Evolutionary conservation across 2,329 filamentous ascomycete genomes (phyloP), one percentile per base, ranked within the genome.

Genomic region (Sporothrix schenckii): DNA sequence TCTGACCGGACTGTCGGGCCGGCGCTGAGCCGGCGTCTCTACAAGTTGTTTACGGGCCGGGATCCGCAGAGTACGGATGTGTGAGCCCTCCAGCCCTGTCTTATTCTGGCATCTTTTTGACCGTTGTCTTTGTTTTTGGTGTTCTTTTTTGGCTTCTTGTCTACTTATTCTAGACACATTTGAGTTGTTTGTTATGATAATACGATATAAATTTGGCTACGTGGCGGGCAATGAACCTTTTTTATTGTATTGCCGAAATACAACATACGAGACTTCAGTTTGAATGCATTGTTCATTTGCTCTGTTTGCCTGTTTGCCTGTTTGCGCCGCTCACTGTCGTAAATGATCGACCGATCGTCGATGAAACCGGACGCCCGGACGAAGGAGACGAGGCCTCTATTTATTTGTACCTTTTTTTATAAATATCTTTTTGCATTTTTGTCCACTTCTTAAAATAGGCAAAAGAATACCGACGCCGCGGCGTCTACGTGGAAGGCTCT

Each of bases 1-100:
- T 85, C 84, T 0, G 87, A 89, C 71, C 79, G 84, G 34, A 80
- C 80, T 1, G 78, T 91, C 11, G 89, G 89, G 1, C 84, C 81
- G 72, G 84, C 87, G 0, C 80, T 89, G 11, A 90, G 88, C 72
- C 83, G 80, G 76, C 82, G 88, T 72, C 77, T 91, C 11, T 81
- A 85, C 74, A 88, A 85, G 75, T 83, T 90, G 1, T 90, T 91
- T 75, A 85, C 83, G 54, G 85, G 85, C 21, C 80, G 75, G 69
- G 87, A 90, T 75, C 83, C 86, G 72, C 77, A 73, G 44, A 88
- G 85, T 75, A 86, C 82, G 34, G 86, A 88, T 79, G 80, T 88
- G 24, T 88, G 73, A 79, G 7, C 21, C 5, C 10, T 16, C n/a
- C 27, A 7, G 6, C 3, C 39, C 5, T 50, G 34, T 21, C 7